These are phyloP conservation scores for Rhodotorula sp. DNA, from an alignment of 1,284 basidiomycete genomes.

Conservation along the genomic window DNA sequence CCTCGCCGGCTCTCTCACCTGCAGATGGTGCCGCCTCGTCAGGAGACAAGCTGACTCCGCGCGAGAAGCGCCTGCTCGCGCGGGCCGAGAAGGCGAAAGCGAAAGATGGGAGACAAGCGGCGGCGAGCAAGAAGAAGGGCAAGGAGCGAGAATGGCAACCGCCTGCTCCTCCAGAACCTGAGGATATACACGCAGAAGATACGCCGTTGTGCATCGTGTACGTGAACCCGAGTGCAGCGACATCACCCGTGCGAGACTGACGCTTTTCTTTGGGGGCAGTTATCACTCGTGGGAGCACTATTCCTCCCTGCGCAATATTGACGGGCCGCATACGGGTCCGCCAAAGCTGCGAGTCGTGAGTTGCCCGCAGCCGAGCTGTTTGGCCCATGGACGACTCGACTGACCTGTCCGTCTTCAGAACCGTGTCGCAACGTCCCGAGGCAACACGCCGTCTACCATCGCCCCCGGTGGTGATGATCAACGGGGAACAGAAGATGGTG, in stretches of 20 bases:
- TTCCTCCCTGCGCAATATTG: slow-evolving; percentile 80
- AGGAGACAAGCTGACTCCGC: slow-evolving; percentile 10
- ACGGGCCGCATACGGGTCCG: slow-evolving; percentile 76
- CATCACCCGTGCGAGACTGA: neutral
- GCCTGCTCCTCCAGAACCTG: slow-evolving; percentile 34
- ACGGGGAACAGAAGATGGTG: neutral
- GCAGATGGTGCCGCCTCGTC: slow-evolving; percentile 48
- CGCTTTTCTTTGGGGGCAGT: slow-evolving; percentile 50
- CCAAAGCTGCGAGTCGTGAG: slow-evolving; percentile 63
- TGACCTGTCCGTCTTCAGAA: neutral
- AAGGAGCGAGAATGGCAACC: slow-evolving; percentile 43
- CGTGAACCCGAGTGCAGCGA: slow-evolving; percentile 49
- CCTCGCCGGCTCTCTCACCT: slow-evolving; percentile 23
- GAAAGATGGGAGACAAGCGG: slow-evolving; percentile 40
- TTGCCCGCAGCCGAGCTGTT: neutral
- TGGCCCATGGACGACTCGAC: neutral
- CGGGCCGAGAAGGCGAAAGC: slow-evolving; percentile 13
- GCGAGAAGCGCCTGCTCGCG: slow-evolving; percentile 15
- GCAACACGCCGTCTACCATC: neutral
- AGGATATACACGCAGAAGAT: slow-evolving; percentile 42
- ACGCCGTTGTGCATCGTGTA: slow-evolving; percentile 69
- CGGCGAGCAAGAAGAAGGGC: slow-evolving; percentile 22
- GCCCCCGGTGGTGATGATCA: neutral
- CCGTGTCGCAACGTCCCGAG: neutral
- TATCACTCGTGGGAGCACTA: slow-evolving; percentile 94